Evolutionary conservation across 140 eudicot genomes (phyloP), one percentile per base, ranked within the genome.

Genomic region (Ambrosia hybrid): DNA sequence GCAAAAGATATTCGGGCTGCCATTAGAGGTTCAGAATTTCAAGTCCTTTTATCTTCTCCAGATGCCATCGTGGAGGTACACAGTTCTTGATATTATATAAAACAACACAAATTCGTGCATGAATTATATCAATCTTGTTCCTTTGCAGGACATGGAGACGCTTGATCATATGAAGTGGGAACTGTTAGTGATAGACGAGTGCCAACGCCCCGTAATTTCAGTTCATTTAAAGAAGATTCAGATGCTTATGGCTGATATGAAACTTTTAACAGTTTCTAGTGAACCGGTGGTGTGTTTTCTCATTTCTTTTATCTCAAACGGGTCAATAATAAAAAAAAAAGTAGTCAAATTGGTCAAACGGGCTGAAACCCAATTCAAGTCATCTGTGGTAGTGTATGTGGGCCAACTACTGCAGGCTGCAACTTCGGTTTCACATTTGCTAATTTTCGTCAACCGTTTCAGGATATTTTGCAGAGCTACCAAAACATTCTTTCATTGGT

Each of bases 41-140:
- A 77, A 79, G 81, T 78, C 61, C 83, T 84, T 77, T 45, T 81
- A 61, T 73, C 83, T 57, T 51, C 81, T 70, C 72, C 73, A 8
- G 71, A 77, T 70, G 77, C 43, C 38, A 64, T 84, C 55, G 46
- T 53, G 4, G 81, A 84, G 89, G 89, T 84, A 84, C 78, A 46
- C 78, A 21, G 14, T 9, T 49, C 55, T 49, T 49, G 55, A 49
- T 49, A 10, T 49, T 49, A 11, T 49, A 49, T 49, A 14, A 49
- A 49, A 49, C 55, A 10, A 41, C 46, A 41, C 1, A 48, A 48
- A 3, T 49, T 6, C 10, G 10, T 11, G 41, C 17, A 17, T 5
- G 9, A 13, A 14, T 69, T 6, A 13, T 36, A 33, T 37, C 46
- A 39, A 48, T 58, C 2, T 16, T 38, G 3, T 37, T 34, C 17